Base-by-base conservation (phyloP, 108 stramenopile species). In the Skeletonema costatum region DNA sequence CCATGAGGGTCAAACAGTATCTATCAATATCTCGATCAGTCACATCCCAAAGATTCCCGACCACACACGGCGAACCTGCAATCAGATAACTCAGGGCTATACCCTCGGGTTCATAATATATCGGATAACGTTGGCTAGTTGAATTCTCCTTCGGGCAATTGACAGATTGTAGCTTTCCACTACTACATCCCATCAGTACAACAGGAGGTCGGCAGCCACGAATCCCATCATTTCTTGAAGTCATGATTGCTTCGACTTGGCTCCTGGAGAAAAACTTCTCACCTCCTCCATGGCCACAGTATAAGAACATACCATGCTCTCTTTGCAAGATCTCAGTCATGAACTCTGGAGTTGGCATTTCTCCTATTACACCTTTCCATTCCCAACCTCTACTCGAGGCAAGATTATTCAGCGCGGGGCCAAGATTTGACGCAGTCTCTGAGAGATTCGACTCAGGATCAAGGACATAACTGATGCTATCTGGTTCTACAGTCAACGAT, bases 21-120 rank as follows among this genome's bases (percentile, higher is more conserved):
- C 92, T 86, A 76, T 99, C 99, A 85, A 99, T 98, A 73, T 99
- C 99, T 67, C 89, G 83, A 75, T 99, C 99, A 32, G 98, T 98
- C 14, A 99, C 99, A 80, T 99, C 99, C 99, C 99, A 99, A 17
- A 99, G 77, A 82, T 99, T 99, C 16, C 95, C 98, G 19, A 98
- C 96, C 0, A 99, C 98, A 66, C 97, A 97, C 1, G 97, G 97
- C 46, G 95, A 85, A 4, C 99, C 98, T 19, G 93, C 93, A 39
- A 71, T 75, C 21, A 99, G 84, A 80, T 99, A 98, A 14, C 92
- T 87, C 31, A 96, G 67, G n/a, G 89, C 96, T 69, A 96, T 92
- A 10, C 99, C 98, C 66, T 94, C 93, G 10, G 99, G 97, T 77
- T 98, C 97, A 75, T 94, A 98, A 59, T 72, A 83, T 29, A 56